These are phyloP conservation scores for Penicillium decumbens DNA, from an alignment of 2,329 filamentous ascomycete species.

Conservation along the genomic window DNA sequence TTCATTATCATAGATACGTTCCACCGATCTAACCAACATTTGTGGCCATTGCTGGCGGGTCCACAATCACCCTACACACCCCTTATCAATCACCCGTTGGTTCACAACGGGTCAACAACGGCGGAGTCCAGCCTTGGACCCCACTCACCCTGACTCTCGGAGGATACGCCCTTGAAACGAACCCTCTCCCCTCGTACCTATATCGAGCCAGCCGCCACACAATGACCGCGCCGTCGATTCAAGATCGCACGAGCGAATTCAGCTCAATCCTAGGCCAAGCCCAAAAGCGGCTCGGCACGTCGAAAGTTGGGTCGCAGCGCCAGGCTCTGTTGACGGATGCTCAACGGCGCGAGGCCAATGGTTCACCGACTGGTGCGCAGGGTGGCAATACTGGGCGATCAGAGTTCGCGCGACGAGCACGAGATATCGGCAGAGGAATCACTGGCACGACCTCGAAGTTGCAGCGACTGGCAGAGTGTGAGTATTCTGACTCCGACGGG, in stretches of 20 bases:
- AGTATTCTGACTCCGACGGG: constrained; percentile 27
- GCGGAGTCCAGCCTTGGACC: constrained; percentile 8
- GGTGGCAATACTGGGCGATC: constrained; percentile 57
- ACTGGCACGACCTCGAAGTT: constrained; percentile 90
- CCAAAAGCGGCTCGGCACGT: constrained; percentile 70
- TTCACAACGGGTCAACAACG: constrained; percentile 10
- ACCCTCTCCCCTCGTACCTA: background rate
- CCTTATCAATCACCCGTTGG: constrained; percentile 34
- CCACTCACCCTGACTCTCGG: background rate
- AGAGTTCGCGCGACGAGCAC: constrained; percentile 88
- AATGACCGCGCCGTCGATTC: constrained; percentile 67
- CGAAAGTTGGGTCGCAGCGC: constrained; percentile 72
- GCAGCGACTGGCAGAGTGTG: constrained; percentile 81
- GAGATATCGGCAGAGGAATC: constrained; percentile 87
- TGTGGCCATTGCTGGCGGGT: constrained; percentile 11
- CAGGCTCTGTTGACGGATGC: constrained; percentile 72
- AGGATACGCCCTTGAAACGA: background rate
- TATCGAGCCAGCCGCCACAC: constrained; percentile 15
- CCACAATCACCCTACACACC: constrained; percentile 20
- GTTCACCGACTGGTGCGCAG: constrained; percentile 51
- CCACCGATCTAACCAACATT: background rate
- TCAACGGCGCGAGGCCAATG: constrained; percentile 58
- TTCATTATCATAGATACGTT: background rate
- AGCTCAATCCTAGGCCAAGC: constrained; percentile 82
- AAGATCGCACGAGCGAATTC: constrained; percentile 96